Percentiles rank a stretch among this genome's conserved stretches.
These are phyloP conservation scores for Pleurotus salmoneostramineus DNA, from an alignment of 768 basidiomycete genomes.

Conservation along the genomic window DNA sequence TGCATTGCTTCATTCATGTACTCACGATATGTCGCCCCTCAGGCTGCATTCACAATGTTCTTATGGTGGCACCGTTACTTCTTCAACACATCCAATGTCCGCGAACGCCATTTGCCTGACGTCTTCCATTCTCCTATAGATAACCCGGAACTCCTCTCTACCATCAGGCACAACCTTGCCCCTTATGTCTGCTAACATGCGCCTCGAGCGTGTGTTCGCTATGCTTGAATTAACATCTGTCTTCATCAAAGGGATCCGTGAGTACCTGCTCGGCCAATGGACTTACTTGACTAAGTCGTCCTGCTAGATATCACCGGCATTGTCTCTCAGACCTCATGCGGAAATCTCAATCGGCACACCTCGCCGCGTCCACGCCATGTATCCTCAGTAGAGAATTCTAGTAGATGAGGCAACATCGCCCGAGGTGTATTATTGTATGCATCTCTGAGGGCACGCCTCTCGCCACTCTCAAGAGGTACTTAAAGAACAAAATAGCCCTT, in stretches of 20 bases:
- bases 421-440: background rate
- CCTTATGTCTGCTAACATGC: background rate
- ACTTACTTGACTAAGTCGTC: background rate
- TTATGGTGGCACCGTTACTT: no score
- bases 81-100: background rate
- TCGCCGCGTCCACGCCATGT: background rate
- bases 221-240: background rate
- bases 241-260: background rate
- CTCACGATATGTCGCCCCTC: background rate
- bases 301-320: background rate
- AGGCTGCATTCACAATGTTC: no score
- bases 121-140: background rate
- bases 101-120: background rate
- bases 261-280: background rate
- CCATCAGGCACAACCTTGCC: background rate
- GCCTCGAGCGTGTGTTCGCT: background rate
- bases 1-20: background rate
- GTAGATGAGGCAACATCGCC: no score
- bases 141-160: background rate
- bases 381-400: background rate
- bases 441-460: background rate
- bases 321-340: background rate
- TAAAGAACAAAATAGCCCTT: background rate
- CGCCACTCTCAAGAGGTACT: background rate
- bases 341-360: background rate